Evolutionary conservation across 345 rosid species (phyloP).

Genomic region (Stellera chamaejasme): DNA sequence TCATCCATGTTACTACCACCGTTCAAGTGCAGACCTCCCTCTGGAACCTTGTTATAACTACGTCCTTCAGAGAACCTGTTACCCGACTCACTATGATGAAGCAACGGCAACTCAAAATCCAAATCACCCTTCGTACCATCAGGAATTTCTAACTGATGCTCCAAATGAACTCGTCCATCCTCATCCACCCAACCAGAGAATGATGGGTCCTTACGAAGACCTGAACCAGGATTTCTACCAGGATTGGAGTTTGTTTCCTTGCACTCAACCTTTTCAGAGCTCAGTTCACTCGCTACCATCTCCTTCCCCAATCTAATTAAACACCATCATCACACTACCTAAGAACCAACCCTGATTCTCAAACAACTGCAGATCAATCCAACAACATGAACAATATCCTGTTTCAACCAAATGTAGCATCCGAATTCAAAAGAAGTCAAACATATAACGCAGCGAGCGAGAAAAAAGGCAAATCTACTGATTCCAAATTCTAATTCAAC

Average conservation of each 20-base stretch:
- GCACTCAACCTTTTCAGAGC: constrained; percentile 14
- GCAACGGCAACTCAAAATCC: constrained; percentile 27
- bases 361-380: too few relatives aligned
- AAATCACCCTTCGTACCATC: constrained; percentile 16
- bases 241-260: constrained; percentile 8
- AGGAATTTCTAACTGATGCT: constrained; percentile 8
- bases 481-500: too few relatives aligned
- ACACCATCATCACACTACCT: constrained; percentile 9
- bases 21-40: constrained; percentile 38
- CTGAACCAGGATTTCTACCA: constrained; percentile 17
- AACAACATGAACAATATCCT: too few relatives aligned
- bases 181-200: constrained; percentile 35
- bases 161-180: constrained; percentile 18
- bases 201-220: constrained; percentile 30
- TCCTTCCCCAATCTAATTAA: constrained; percentile 19
- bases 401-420: too few relatives aligned
- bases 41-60: constrained; percentile 20
- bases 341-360: neutral
- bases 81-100: constrained; percentile 19
- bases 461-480: too few relatives aligned
- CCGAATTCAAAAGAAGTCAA: too few relatives aligned
- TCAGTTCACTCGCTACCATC: constrained; percentile 25
- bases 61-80: constrained; percentile 18
- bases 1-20: constrained; percentile 24
- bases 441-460: too few relatives aligned